A percentile compares a stretch with the other conserved stretches of the same genome.
phyloP scores from a whole-genome alignment of 345 rosid genomes.

The Mercurialis annua region DNA sequence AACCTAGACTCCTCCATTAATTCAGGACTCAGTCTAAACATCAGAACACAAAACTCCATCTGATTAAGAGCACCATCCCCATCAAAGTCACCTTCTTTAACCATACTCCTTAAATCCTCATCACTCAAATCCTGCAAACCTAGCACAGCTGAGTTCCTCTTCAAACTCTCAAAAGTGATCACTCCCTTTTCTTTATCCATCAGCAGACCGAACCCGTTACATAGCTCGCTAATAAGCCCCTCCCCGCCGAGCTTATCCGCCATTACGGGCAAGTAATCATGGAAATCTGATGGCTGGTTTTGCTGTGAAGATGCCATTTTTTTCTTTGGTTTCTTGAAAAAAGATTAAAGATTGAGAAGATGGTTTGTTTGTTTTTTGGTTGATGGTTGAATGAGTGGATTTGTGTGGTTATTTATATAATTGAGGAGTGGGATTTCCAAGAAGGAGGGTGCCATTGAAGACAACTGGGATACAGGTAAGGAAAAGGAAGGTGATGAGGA shows the following conservation, averaged over 20 bases:
- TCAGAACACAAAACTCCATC: constrained; percentile 94
- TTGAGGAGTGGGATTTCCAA: constrained; percentile 40
- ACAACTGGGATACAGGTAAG: constrained; percentile 52
- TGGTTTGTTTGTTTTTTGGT: neutral
- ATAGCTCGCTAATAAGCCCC: constrained; percentile 66
- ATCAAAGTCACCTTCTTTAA: constrained; percentile 72
- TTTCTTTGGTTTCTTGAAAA: neutral
- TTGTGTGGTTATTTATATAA: constrained; percentile 10
- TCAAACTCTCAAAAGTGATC: constrained; percentile 70
- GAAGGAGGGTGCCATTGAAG: constrained; percentile 53
- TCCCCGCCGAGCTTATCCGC: constrained; percentile 80
- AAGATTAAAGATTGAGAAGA: neutral
- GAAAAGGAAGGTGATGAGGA: constrained; percentile 23
- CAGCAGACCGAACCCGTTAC: constrained; percentile 73
- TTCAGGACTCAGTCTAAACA: constrained; percentile 82
- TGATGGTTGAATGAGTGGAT: neutral
- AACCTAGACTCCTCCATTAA: constrained; percentile 72
- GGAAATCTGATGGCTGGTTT: constrained; percentile 35
- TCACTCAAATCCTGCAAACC: constrained; percentile 72
- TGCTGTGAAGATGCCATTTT: constrained; percentile 40
- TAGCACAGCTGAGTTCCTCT: constrained; percentile 50
- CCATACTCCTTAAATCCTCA: constrained; percentile 62
- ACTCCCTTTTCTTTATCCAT: constrained; percentile 63
- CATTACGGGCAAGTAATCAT: constrained; percentile 73
- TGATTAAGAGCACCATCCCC: constrained; percentile 72